Conservation (phyloP, 2,329 filamentous ascomycete genomes). For the Ophiostoma populinum region DNA sequence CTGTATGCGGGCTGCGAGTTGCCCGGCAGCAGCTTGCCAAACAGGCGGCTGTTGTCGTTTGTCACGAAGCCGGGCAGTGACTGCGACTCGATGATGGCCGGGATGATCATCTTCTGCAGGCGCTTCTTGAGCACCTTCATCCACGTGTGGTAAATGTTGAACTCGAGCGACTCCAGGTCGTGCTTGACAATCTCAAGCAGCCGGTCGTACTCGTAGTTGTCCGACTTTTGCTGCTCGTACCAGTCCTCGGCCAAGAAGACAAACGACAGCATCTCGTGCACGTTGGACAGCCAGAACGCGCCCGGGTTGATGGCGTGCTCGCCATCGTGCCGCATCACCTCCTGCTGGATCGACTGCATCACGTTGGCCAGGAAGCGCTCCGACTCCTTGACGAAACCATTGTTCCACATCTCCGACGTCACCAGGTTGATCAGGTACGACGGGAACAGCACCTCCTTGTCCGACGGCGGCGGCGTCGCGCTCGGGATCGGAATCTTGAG, state of each 20-base stretch:
- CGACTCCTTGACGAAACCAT: conserved; percentile 97
- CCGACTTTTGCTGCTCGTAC: conserved; percentile 98
- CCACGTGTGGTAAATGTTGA: conserved; percentile 99
- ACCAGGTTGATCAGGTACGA: conserved; percentile 98
- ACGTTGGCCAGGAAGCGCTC: conserved; percentile 97
- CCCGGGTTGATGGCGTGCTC: conserved; percentile 95
- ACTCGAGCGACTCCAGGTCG: conserved; percentile 92
- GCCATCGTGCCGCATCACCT: conserved; percentile 97
- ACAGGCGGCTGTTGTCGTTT: conserved; percentile 94
- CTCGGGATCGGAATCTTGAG: conserved; percentile 87
- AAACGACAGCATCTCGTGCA: conserved; percentile 98
- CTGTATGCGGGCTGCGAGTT: conserved; percentile 91
- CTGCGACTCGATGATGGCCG: conserved; percentile 96
- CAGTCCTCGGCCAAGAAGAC: conserved; percentile 98
- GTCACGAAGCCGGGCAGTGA: conserved; percentile 96
- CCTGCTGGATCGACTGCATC: conserved; percentile 98
- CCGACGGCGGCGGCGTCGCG: conserved; percentile 74
- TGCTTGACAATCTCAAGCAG: conserved; percentile 98
- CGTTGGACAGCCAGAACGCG: conserved; percentile 97
- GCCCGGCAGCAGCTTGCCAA: conserved; percentile 85
- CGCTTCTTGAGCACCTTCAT: conserved; percentile 99
- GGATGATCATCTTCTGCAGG: conserved; percentile 98
- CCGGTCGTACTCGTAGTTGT: conserved; percentile 97
- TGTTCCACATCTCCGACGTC: conserved; percentile 99
- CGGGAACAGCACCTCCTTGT: conserved; percentile 97